phyloP scores from a whole-genome alignment of 345 rosid species.

The Mercurialis annua region DNA sequence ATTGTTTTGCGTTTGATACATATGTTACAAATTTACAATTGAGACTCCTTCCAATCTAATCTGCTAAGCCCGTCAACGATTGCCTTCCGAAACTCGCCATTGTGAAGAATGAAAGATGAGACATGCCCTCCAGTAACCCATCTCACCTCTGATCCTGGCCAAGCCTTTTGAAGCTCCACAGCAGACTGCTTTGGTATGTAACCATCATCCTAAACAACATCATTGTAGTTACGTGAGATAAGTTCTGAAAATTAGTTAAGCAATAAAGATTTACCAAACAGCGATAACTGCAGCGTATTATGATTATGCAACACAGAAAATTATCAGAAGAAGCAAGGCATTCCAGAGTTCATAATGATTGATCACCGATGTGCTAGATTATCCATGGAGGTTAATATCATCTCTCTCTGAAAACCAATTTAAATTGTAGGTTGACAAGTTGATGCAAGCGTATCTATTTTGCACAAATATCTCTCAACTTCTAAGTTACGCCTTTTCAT shows the following conservation, averaged over 20 bases:
- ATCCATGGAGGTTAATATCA: no score
- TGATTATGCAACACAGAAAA: background rate
- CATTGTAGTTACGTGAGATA: slow-evolving; percentile 1
- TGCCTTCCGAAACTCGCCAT: slow-evolving; percentile 76
- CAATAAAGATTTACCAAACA: background rate
- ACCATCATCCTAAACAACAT: slow-evolving; percentile 74
- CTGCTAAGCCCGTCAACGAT: slow-evolving; percentile 74
- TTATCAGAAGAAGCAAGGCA: background rate
- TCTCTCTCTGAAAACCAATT: no score
- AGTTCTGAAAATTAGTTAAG: background rate
- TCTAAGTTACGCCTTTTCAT: no score
- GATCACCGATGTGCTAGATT: no score
- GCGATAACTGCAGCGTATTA: background rate
- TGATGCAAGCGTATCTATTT: no score
- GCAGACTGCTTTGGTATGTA: slow-evolving; percentile 95
- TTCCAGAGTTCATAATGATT: background rate
- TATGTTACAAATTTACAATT: slow-evolving; percentile 53
- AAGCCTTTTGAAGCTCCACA: slow-evolving; percentile 91
- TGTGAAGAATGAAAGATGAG: slow-evolving; percentile 81
- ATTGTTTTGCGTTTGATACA: background rate
- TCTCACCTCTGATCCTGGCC: slow-evolving; percentile 99
- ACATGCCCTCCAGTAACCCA: slow-evolving; percentile 99
- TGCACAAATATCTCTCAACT: no score
- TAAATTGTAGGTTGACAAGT: no score
- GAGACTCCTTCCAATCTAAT: slow-evolving; percentile 75